A percentile compares a stretch with the other conserved stretches of the same genome.
phyloP scores from a whole-genome alignment of 129 eudicot species.

The Escallonia rubra region DNA sequence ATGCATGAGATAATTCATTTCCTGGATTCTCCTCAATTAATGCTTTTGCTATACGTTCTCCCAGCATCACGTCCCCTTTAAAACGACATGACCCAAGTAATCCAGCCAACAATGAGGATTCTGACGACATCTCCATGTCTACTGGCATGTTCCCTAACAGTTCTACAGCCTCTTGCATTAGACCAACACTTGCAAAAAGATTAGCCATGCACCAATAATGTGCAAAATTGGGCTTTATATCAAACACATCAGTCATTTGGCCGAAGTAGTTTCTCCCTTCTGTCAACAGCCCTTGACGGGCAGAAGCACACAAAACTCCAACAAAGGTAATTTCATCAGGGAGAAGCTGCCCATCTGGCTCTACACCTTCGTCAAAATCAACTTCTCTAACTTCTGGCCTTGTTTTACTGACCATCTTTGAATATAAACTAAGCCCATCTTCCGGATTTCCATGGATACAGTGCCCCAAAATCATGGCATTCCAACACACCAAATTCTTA shows the following conservation, averaged over 20 bases:
- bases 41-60: slow-evolving; percentile 63
- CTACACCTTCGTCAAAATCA: background rate
- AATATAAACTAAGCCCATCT: slow-evolving; percentile 54
- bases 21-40: slow-evolving; percentile 57
- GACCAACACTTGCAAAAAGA: slow-evolving; percentile 61
- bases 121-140: slow-evolving; percentile 29
- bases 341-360: slow-evolving; percentile 8
- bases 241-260: slow-evolving; percentile 54
- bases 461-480: slow-evolving; percentile 81
- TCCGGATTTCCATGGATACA: slow-evolving; percentile 70
- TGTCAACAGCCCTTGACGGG: slow-evolving; percentile 52
- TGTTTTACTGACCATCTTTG: slow-evolving; percentile 31
- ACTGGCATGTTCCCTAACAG: slow-evolving; percentile 44
- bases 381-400: background rate
- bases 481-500: slow-evolving; percentile 78
- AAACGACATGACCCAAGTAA: slow-evolving; percentile 69
- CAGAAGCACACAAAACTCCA: slow-evolving; percentile 80
- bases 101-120: slow-evolving; percentile 55
- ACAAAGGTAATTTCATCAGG: slow-evolving; percentile 75
- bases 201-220: slow-evolving; percentile 97
- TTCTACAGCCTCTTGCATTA: slow-evolving; percentile 51
- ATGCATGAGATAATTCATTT: slow-evolving; percentile 41
- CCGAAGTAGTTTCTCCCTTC: slow-evolving; percentile 57
- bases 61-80: slow-evolving; percentile 40
- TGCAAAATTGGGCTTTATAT: slow-evolving; percentile 65